Base-by-base conservation (phyloP, 2,329 filamentous ascomycete genomes). In the Fusarium subtropicale region DNA sequence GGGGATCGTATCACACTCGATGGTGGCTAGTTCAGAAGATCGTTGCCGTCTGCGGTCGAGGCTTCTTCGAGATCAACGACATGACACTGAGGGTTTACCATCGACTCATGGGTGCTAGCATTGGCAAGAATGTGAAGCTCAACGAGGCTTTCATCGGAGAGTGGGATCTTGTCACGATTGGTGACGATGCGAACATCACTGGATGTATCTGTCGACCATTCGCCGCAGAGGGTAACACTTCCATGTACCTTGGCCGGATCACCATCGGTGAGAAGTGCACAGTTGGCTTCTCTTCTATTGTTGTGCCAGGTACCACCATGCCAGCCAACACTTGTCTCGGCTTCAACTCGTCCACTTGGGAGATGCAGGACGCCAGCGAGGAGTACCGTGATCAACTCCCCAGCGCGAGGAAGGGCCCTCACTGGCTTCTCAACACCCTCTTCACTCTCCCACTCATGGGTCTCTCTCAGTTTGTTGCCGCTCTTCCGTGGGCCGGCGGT, bases 11-110 rank as follows among this genome's bases (percentile, higher is more conserved):
- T 15, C 60, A 63, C n/a, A 63, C 60, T 0, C 30, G 60, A 11
- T 63, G 60, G 60, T 63, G 60, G 60, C 16, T 63, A 31, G 41
- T 63, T 7, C 60, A 63, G 18, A 63, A 63, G 58, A 63, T 63
- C 0, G 34, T 63, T 7, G n/a, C 48, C 0, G 46, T 63, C 8
- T 63, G 60, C 0, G 48, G 58, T 5, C 31, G 13, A 13, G 60
- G 58, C 0, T 63, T 62, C 18, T 63, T 63, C 11, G 5, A 5
- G 2, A 9, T 30, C 2, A 63, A 24, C 7, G 60, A 63, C 2
- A 2, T 2, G 4, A 63, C 58, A 1, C 1, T 42, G 7, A 1
- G 58, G 1, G 2, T 56, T 1, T 63, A 63, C 30, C 46, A 13
- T 41, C 48, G 58, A 0, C 60, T 63, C 0, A 63, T 63, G 60